Evolutionary conservation across 73 alveolate species (phyloP).

Genomic region (Urostyla sp.): DNA sequence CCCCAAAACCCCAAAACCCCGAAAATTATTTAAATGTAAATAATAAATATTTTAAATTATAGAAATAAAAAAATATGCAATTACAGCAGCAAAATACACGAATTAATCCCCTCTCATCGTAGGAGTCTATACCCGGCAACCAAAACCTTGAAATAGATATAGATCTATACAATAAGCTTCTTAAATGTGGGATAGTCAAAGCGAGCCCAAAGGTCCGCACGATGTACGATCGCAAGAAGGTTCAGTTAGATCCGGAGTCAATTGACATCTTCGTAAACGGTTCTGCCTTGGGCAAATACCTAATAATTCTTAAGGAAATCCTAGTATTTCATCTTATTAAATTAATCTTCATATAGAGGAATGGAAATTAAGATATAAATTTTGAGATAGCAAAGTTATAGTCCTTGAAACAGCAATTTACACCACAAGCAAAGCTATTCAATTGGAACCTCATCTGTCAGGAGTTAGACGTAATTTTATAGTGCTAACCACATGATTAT

Average conservation of each 20-base stretch:
- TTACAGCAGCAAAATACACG: no score
- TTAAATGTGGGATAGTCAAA: conserved; percentile 30
- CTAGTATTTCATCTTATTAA: background rate
- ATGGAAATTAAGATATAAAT: conserved; percentile 13
- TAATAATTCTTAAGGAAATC: conserved; percentile 37
- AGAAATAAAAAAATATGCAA: no score
- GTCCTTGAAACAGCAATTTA: conserved; percentile 64
- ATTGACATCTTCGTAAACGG: conserved; percentile 55
- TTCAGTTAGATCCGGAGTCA: conserved; percentile 48
- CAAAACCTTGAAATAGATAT: conserved; percentile 49
- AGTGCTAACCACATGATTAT: background rate
- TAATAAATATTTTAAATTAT: no score
- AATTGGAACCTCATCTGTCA: conserved; percentile 79
- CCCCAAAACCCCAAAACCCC: no score
- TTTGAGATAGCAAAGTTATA: conserved; percentile 22
- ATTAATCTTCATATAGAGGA: conserved; percentile 11
- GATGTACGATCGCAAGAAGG: conserved; percentile 14
- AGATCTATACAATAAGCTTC: conserved; percentile 46
- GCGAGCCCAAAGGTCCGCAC: conserved; percentile 47
- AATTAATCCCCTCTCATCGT: no score
- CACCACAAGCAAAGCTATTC: conserved; percentile 79
- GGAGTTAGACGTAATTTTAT: conserved; percentile 50
- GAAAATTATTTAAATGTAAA: no score
- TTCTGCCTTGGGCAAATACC: conserved; percentile 53
- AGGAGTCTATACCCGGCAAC: no score